Percentiles rank a stretch among this genome's conserved stretches.
Conservation (phyloP, 805 yeast species). For the Spathaspora boniae region DNA sequence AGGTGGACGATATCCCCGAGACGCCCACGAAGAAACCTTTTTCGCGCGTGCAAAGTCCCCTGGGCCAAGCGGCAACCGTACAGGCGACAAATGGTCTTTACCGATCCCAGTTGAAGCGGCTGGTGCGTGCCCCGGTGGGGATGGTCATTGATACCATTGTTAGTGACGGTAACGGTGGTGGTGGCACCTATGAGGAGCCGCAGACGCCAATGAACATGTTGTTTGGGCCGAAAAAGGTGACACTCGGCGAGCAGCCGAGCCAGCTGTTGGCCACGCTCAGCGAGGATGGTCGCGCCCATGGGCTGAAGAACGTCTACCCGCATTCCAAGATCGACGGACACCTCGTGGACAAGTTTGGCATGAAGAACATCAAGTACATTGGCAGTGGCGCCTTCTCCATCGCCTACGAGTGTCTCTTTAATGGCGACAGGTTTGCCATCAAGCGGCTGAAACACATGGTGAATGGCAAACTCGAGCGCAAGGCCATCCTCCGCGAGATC, state of each 20-base stretch:
- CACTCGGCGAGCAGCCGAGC: slow-evolving; percentile 1
- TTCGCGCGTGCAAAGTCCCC: neutral
- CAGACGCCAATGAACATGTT: slow-evolving; percentile 9
- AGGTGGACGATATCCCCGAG: slow-evolving; percentile 9
- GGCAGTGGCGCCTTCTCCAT: slow-evolving; percentile 89
- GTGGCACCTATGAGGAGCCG: slow-evolving; percentile 5
- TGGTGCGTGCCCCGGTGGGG: too few species aligned
- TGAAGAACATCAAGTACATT: slow-evolving; percentile 56
- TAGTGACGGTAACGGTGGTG: neutral
- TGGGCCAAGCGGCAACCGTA: too few species aligned
- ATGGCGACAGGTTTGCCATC: slow-evolving; percentile 73
- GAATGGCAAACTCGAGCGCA: slow-evolving; percentile 48
- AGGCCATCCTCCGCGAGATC: slow-evolving; percentile 69
- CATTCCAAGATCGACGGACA: slow-evolving; percentile 34
- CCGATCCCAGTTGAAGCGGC: neutral
- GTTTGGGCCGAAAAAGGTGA: slow-evolving; percentile 4
- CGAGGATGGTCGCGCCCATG: slow-evolving; percentile 4
- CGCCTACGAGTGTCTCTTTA: slow-evolving; percentile 78
- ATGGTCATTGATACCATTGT: neutral
- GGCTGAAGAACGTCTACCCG: neutral
- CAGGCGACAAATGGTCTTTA: too few species aligned
- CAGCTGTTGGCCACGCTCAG: slow-evolving; percentile 1
- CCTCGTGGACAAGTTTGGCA: slow-evolving; percentile 48
- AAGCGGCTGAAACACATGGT: slow-evolving; percentile 75
- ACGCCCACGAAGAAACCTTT: slow-evolving; percentile 9